Evolutionary conservation across 768 basidiomycete species (phyloP), one percentile per base, ranked within the genome.

Genomic region (Suillus brevipes): DNA sequence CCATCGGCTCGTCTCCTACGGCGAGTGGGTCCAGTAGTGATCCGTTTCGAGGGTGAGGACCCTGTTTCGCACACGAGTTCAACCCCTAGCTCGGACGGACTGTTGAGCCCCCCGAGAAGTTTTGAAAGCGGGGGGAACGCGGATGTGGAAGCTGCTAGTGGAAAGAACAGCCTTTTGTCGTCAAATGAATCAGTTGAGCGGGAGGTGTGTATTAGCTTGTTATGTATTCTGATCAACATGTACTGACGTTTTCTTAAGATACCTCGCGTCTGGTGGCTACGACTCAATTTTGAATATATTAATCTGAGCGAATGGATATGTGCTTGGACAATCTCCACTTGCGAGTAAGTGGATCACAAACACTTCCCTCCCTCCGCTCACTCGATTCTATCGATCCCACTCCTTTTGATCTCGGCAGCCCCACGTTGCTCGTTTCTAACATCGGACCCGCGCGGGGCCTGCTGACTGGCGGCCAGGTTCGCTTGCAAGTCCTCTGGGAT

Each of bases 211-310:
- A 20, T 18, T 55, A 3, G 14, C 37, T n/a, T 59, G 52, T 43
- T 43, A 20, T 59, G 4, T 36, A 1, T n/a, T 25, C 34, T 18
- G 13, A 6, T 3, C 4, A 38, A 28, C 6, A 25, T 25, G 31
- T 4, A 66, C 60, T 66, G 28, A 66, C 64, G 31, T 67, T 55
- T 49, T 18, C 2, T 60, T 53, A 67, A 89, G 88, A 61, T 93
- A 92, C 68, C 82, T 93, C 47, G 91, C 91, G 2, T 89, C 91
- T 1, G 91, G 92, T 38, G 92, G 92, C 16, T 83, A 85, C 63
- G 92, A 94, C 72, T 91, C 90, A 9, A 93, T 94, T 62, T 87
- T 57, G n/a, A 91, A 92, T 70, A 79, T 94, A 72, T 92, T 70
- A 91, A 93, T 73, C 70, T 88, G 64, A 80, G 82, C n/a, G 89